Evolutionary conservation across 2,329 filamentous ascomycete genomes (phyloP).

Genomic region (Stagonosporopsis cucurbitacearum): DNA sequence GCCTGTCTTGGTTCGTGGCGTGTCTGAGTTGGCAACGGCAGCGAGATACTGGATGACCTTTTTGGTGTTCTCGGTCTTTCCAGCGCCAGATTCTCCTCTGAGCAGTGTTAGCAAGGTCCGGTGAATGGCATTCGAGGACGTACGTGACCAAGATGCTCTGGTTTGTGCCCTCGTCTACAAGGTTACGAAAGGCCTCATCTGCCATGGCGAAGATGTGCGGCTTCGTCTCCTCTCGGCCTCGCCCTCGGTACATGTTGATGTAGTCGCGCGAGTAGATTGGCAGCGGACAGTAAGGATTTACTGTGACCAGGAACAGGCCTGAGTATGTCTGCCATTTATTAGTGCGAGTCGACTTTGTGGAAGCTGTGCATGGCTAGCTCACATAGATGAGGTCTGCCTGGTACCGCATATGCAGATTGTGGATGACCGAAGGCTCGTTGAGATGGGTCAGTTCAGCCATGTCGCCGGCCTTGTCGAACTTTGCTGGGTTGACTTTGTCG

Average conservation of each 20-base stretch:
- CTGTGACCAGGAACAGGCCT: constrained; percentile 92
- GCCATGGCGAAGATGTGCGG: constrained; percentile 98
- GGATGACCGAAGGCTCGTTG: constrained; percentile 96
- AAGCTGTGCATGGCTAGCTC: constrained; percentile 33
- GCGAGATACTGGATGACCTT: constrained; percentile 99
- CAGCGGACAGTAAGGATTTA: constrained; percentile 94
- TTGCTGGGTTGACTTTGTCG: constrained; percentile 98
- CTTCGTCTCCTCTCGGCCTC: constrained; percentile 89
- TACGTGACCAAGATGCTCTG: constrained; percentile 95
- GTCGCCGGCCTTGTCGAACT: constrained; percentile 99
- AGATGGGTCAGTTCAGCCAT: constrained; percentile 99
- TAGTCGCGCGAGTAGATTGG: constrained; percentile 98
- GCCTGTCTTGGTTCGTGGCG: constrained; percentile 65
- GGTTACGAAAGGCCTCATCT: constrained; percentile 92
- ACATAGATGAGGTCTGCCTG: constrained; percentile 92
- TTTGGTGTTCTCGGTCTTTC: constrained; percentile 99
- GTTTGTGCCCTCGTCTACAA: constrained; percentile 93
- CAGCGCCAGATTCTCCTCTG: constrained; percentile 90
- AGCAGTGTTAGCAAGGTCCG: constrained; percentile 22
- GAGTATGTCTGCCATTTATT: constrained; percentile 76
- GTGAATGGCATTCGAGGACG: constrained; percentile 31
- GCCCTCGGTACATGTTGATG: constrained; percentile 96
- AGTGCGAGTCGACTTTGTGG: neutral
- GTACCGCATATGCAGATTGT: constrained; percentile 95
- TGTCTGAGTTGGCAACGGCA: constrained; percentile 86